Conservation (phyloP, 192 early-diverging fungal species). For the Backusella westeae region DNA sequence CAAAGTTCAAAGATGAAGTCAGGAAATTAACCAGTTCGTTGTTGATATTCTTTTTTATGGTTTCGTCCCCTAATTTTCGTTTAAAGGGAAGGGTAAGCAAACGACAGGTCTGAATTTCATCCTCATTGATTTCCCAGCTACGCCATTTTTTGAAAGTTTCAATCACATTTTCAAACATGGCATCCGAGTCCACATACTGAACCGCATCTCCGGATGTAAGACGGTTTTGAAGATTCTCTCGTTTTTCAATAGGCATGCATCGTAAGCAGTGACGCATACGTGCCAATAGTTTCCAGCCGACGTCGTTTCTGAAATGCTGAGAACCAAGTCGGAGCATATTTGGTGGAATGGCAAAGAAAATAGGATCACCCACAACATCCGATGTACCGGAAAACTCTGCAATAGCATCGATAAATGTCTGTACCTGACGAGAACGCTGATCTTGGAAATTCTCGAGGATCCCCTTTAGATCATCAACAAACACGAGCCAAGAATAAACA, state of each 20-base stretch:
- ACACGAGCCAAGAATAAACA: slow-evolving; percentile 63
- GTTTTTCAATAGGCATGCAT: slow-evolving; percentile 34
- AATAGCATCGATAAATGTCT: slow-evolving; percentile 52
- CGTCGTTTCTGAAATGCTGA: slow-evolving; percentile 60
- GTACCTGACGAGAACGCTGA: slow-evolving; percentile 51
- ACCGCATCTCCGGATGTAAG: slow-evolving; percentile 40
- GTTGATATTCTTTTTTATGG: background rate
- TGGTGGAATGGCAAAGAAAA: slow-evolving; percentile 65
- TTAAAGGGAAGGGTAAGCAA: slow-evolving; percentile 51
- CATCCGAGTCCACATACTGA: slow-evolving; percentile 34
- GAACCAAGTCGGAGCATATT: slow-evolving; percentile 61
- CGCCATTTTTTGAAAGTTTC: slow-evolving; percentile 53
- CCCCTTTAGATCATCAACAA: slow-evolving; percentile 52
- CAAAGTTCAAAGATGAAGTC: slow-evolving; percentile 32
- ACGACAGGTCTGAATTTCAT: slow-evolving; percentile 39
- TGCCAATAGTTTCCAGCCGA: slow-evolving; percentile 72
- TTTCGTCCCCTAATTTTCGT: slow-evolving; percentile 4
- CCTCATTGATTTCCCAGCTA: slow-evolving; percentile 59
- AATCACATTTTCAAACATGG: slow-evolving; percentile 47
- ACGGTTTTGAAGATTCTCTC: slow-evolving; percentile 38
- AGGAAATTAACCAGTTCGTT: slow-evolving; percentile 34
- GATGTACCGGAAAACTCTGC: slow-evolving; percentile 46
- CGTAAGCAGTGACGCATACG: slow-evolving; percentile 62
- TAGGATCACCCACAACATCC: slow-evolving; percentile 54
- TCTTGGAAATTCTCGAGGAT: slow-evolving; percentile 49